Base-by-base conservation (phyloP, 2,329 filamentous ascomycete genomes). In the Teratosphaeria viscida region DNA sequence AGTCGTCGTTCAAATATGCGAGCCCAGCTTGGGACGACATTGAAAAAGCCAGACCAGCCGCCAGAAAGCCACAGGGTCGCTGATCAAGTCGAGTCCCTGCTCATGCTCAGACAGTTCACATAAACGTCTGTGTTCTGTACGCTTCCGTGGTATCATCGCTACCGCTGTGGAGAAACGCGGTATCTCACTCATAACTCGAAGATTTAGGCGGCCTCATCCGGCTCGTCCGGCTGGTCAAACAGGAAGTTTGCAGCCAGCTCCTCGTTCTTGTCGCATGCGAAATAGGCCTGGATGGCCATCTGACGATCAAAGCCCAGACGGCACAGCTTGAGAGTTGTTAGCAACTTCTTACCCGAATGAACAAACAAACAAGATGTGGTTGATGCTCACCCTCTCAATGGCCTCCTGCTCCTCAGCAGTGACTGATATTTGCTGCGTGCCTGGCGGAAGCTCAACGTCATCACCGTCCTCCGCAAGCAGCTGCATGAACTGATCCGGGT, bases 191-290 rank as follows among this genome's bases (percentile, higher is more conserved):
- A 19, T 49, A 19, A 10, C n/a, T 49, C 43, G n/a, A 49, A 26
- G 6, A 19, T 23, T n/a, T 49, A 49, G 54, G 59, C 53, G 39
- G 57, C 64, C 61, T 74, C 72, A 60, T 73, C 72, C 6, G 66
- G 69, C 63, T 96, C 92, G 62, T 95, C 91, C 10, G 92, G 92
- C 77, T 97, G 91, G 69, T 99, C 94, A 72, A 99, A 99, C 61
- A 99, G 81, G 76, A 96, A 97, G 77, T 99, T 99, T 64, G 94
- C 94, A 0, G 94, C 94, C 57, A 99, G 82, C 76, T 99, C 94
- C 77, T 99, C 94, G 75, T 99, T 97, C 83, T 97, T 99, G 77
- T 99, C 94, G 75, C 94, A 99, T 37, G 94, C 94, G 73, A 99
- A 99, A 78, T 97, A 99, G 29, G 94, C 94, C 77, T 99, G 92